Base-by-base conservation (phyloP, 78 protist species). In the slime mould (Dictyostelium discoideum) region DNA sequence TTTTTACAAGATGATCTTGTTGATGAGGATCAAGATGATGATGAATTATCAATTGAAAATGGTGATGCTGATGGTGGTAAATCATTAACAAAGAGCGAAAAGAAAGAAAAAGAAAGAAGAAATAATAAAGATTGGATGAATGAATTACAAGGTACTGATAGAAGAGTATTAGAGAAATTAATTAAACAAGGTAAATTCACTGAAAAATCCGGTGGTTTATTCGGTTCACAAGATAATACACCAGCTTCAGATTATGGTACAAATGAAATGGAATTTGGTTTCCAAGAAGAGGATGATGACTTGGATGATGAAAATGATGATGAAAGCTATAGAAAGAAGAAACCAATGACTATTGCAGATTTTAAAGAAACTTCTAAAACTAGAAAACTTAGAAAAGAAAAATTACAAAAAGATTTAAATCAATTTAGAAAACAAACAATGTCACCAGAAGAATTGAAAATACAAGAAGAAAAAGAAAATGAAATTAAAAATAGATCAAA, bases 141-240 rank as follows among this genome's bases (percentile, higher is more conserved):
- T 29, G 95, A 90, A 5, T 29, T 90, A 18, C 83, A 50, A 29
- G 29, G 39, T 6, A 16, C 50, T 24, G 95, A 90, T 54, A 63
- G 95, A 54, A 90, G 73, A 65, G 76, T 90, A 16, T 39, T 90
- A 11, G 89, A 90, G 24, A 37, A 50, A 57, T 54, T 90, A 48
- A 85, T 82, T 32, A 80, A 82, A 65, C 84, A 90, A 82, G 95
- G 95, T 82, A 90, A 82, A 82, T 90, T 90, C 84, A 5, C 87
- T 6, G 54, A 60, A 5, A 39, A 84, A n/a, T n/a, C 65, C 5
- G 2, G 18, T 18, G 40, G 5, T 20, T 16, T 60, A 20, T 60
- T 60, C 16, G 87, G 77, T 84, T 1, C 9, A 7, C 13, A 32
- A 54, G 54, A 57, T 11, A 76, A 77, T 20, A 20, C 20, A 5